Evolutionary conservation across 2,329 filamentous ascomycete genomes (phyloP).

Genomic region (Pleurostoma richardsiae): DNA sequence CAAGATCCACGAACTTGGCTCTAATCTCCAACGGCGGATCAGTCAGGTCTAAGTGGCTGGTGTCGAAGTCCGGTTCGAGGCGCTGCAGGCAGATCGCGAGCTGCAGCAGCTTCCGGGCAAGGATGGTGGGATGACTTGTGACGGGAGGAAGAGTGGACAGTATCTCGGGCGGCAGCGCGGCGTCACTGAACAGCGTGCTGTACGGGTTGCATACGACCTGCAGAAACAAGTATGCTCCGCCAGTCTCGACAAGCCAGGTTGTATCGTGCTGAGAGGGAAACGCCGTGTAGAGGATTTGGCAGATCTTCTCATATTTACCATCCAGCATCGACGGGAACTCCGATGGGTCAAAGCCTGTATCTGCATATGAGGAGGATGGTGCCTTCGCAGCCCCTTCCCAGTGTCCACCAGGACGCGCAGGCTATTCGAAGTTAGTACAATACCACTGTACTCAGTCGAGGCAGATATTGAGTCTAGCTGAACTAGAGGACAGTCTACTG

Average conservation of each 20-base stretch:
- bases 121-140: conserved; percentile 3
- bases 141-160: not conserved
- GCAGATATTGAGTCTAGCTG: too few species aligned
- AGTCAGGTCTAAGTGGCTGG: not conserved
- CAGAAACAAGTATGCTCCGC: not conserved
- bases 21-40: not conserved
- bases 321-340: not conserved
- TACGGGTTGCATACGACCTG: not conserved
- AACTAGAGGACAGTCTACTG: not conserved
- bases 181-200: not conserved
- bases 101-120: conserved; percentile 8
- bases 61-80: conserved; percentile 14
- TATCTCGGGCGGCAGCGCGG: not conserved
- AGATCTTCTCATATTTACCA: not conserved
- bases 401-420: not conserved
- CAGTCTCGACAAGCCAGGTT: conserved; percentile 17
- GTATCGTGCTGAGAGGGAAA: conserved; percentile 9
- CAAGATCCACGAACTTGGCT: conserved; percentile 2
- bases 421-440: not conserved
- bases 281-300: not conserved
- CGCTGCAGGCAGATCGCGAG: conserved; percentile 8
- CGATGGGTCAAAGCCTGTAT: not conserved
- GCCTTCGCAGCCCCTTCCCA: not conserved
- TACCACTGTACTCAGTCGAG: not conserved
- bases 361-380: not conserved